A percentile compares a stretch with the other conserved stretches of the same genome.
Evolutionary conservation across 495 filamentous ascomycete genomes (phyloP).

Genomic region (Penicillium taxi): DNA sequence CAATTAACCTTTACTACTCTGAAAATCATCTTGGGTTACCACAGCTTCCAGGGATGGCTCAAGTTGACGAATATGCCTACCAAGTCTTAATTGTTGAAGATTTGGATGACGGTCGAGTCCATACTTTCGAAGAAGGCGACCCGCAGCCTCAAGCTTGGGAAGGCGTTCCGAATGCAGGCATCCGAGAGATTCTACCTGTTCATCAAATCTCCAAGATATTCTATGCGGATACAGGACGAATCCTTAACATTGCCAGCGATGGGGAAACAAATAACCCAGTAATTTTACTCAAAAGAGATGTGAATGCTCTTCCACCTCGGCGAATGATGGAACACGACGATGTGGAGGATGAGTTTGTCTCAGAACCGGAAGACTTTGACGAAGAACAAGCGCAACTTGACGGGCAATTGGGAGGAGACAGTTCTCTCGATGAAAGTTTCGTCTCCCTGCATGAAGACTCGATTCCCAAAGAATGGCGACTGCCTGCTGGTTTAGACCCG

Average conservation of each 20-base stretch:
- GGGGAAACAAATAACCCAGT: slow-evolving; percentile 79
- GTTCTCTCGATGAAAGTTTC: slow-evolving; percentile 12
- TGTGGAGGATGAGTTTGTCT: slow-evolving; percentile 18
- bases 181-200: slow-evolving; percentile 77
- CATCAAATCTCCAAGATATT: slow-evolving; percentile 94
- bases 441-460: slow-evolving; percentile 25
- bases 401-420: slow-evolving; percentile 53
- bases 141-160: slow-evolving; percentile 57
- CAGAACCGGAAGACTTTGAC: slow-evolving; percentile 31
- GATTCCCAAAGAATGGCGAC: slow-evolving; percentile 46
- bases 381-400: slow-evolving; percentile 57
- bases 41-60: slow-evolving; percentile 42
- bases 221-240: slow-evolving; percentile 91
- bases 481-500: slow-evolving; percentile 76
- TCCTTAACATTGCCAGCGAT: slow-evolving; percentile 78
- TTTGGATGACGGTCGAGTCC: slow-evolving; percentile 81
- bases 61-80: slow-evolving; percentile 72
- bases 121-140: slow-evolving; percentile 64
- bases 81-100: slow-evolving; percentile 87
- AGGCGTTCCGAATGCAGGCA: slow-evolving; percentile 64
- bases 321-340: slow-evolving; percentile 52
- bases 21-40: slow-evolving; percentile 8
- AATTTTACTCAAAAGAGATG: slow-evolving; percentile 76
- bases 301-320: slow-evolving; percentile 63
- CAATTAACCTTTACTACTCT: slow-evolving; percentile 32